phyloP scores from a whole-genome alignment of 805 yeast species.

The Yamadazyma takamatsuzukensis region DNA sequence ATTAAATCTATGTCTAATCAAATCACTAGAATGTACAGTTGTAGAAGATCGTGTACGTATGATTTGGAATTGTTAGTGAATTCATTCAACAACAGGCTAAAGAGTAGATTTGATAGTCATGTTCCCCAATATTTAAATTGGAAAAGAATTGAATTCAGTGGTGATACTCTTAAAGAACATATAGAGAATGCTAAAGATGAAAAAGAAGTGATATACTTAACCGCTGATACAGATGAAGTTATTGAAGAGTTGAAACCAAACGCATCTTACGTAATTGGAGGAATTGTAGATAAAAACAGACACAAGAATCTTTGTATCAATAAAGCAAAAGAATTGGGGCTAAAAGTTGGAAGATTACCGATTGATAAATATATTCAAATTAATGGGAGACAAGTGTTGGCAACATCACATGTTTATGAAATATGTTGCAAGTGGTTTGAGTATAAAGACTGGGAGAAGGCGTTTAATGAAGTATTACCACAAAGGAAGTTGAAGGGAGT shows the following conservation, averaged over 20 bases:
- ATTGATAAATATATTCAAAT: conserved; percentile 79
- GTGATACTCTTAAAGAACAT: conserved; percentile 28
- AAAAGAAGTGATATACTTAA: conserved; percentile 58
- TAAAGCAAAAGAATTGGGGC: conserved; percentile 73
- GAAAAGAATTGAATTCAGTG: conserved; percentile 57
- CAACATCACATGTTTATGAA: conserved; percentile 95
- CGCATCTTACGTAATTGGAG: conserved; percentile 84
- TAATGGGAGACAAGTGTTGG: conserved; percentile 83
- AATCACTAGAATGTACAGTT: conserved; percentile 77
- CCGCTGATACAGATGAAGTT: conserved; percentile 81
- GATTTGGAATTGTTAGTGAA: conserved; percentile 59
- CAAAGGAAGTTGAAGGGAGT: conserved; percentile 52
- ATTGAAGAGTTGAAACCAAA: conserved; percentile 63
- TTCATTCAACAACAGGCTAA: conserved; percentile 62
- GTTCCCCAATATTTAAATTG: conserved; percentile 61
- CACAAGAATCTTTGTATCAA: conserved; percentile 74
- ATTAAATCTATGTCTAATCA: conserved; percentile 72
- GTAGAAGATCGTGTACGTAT: conserved; percentile 58
- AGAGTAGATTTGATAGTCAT: conserved; percentile 63
- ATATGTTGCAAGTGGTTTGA: conserved; percentile 79
- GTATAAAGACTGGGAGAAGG: conserved; percentile 73
- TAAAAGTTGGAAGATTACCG: conserved; percentile 76
- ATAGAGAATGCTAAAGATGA: conserved; percentile 21
- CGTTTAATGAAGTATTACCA: conserved; percentile 87
- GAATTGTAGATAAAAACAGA: conserved; percentile 93